Conservation (phyloP, 192 early-diverging fungal genomes). For the Dimargaris cristalligena region DNA sequence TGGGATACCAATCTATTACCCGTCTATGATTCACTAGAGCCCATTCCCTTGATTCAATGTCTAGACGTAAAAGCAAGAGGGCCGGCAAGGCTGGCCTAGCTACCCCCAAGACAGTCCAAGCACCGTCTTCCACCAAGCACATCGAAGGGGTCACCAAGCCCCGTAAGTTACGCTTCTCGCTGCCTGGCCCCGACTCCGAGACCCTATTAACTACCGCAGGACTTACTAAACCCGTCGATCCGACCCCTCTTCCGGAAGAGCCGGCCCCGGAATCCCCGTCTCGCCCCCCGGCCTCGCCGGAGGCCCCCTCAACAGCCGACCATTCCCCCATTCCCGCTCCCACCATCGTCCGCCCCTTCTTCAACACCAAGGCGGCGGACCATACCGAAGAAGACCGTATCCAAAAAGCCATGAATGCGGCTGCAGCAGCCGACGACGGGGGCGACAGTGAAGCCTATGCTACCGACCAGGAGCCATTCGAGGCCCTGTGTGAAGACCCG, state of each 20-base stretch:
- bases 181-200: too few species aligned
- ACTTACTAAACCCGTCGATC: too few species aligned
- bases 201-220: too few species aligned
- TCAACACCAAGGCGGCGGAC: not conserved
- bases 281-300: not conserved
- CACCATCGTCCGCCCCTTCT: not conserved
- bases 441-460: not conserved
- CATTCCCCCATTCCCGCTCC: not conserved
- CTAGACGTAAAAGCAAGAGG: not conserved
- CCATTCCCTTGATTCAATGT: too few species aligned
- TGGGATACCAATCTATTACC: too few species aligned
- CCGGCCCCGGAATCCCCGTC: not conserved
- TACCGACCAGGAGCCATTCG: constrained; percentile 1
- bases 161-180: too few species aligned
- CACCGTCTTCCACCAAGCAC: not conserved
- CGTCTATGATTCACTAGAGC: too few species aligned
- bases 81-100: not conserved
- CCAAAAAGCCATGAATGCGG: not conserved
- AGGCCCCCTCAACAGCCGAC: not conserved
- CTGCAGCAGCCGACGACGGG: not conserved
- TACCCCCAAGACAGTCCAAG: not conserved
- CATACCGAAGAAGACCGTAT: not conserved
- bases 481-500: not conserved
- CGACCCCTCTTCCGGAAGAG: too few species aligned
- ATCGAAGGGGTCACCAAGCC: too few species aligned